Evolutionary conservation across 345 rosid species (phyloP), one percentile per base, ranked within the genome.

Genomic region (Citrus mangshanensis): DNA sequence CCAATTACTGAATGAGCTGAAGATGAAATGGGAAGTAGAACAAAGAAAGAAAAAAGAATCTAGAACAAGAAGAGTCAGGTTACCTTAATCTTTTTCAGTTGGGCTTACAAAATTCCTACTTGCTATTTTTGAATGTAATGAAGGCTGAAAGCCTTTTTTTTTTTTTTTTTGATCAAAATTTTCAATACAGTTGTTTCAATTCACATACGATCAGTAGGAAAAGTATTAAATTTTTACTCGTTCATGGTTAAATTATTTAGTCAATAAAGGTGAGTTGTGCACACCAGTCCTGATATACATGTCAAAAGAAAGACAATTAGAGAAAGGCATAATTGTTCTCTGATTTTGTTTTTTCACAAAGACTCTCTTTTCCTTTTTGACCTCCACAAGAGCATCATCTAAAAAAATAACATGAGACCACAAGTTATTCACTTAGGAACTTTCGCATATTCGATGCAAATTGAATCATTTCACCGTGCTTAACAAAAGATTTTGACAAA

Each of bases 111-210:
- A 59, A 86, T 62, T 97, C 95, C 72, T 87, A 93, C 88, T 91
- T 90, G 84, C 85, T 91, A 85, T 89, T 93, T 83, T 94, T 97
- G 98, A 97, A 89, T 34, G 99, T 89, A 65, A 74, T 65, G 73
- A 94, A 86, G 59, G 74, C 85, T 7, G 95, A 89, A 3, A 88
- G 74, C 82, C 89, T 91, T 85, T 93, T 96, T 34, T 34, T 34
- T 34, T 34, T 34, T 34, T 34, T 32, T 32, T 2, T 98, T 96
- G 89, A 76, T 63, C 81, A 81, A 56, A 46, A 70, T 58, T 61
- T 64, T 55, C 28, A 73, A 46, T 32, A 40, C 54, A 68, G 18
- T 66, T 59, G 42, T 25, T 54, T 37, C 56, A 13, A 59, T 59
- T 60, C 67, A 59, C 40, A 40, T 25, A 38, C 7, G 10, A 46